These are phyloP conservation scores for Xerocomus spinulosus DNA, from an alignment of 768 basidiomycete genomes.

Conservation along the genomic window DNA sequence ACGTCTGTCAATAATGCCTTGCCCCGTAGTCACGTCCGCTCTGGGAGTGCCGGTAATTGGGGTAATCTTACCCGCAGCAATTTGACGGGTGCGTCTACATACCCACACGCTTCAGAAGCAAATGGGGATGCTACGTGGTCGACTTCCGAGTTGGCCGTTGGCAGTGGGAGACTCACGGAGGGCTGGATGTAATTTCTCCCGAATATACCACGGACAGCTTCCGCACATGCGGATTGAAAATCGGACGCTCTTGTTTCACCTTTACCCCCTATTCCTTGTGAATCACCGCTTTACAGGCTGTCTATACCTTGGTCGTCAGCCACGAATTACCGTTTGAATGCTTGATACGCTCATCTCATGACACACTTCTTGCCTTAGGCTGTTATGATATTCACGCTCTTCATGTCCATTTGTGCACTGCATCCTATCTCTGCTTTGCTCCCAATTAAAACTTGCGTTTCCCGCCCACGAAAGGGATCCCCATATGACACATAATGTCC, in stretches of 20 bases:
- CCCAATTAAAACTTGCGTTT: constrained; percentile 37
- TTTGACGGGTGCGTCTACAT: constrained; percentile 45
- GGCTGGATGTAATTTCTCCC: constrained; percentile 36
- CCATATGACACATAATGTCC: constrained; percentile 61
- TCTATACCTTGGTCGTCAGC: constrained; percentile 6
- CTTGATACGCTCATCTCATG: constrained; percentile 27
- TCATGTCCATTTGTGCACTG: constrained; percentile 35
- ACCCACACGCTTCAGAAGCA: constrained; percentile 54
- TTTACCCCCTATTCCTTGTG: constrained; percentile 3
- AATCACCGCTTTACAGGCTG: constrained; percentile 8
- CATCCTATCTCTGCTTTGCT: constrained; percentile 43
- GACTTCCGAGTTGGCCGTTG: constrained; percentile 47
- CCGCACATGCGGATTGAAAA: constrained; percentile 21
- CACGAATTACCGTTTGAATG: constrained; percentile 21
- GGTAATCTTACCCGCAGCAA: constrained; percentile 54
- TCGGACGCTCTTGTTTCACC: constrained; percentile 38
- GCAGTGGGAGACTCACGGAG: constrained; percentile 51
- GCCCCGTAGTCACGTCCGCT: constrained; percentile 64
- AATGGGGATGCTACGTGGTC: constrained; percentile 56
- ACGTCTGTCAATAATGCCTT: constrained; percentile 29
- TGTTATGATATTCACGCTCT: constrained; percentile 37
- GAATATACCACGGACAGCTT: constrained; percentile 4
- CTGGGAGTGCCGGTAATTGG: constrained; percentile 82
- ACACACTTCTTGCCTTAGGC: constrained; percentile 33
- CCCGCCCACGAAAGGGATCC: constrained; percentile 31